Percentiles rank a stretch among this genome's conserved stretches.
These are phyloP conservation scores for Mucor velutinosus DNA, from an alignment of 371 early-diverging fungal genomes.

Conservation along the genomic window DNA sequence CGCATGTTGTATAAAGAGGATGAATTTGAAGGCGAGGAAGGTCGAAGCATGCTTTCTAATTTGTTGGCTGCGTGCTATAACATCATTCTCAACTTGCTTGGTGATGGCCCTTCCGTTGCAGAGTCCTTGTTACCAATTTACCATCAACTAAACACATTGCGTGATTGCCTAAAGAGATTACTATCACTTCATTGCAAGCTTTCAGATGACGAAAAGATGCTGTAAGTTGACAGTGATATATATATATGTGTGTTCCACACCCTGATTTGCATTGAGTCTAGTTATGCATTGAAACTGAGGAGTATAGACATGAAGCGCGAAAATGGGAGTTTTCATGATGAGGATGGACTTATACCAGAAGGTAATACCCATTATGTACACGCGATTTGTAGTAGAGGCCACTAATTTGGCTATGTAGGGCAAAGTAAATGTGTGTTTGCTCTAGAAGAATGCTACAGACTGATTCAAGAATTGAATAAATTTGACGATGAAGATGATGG, in stretches of 20 bases:
- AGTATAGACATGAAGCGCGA: slow-evolving; percentile 69
- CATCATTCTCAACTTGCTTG: slow-evolving; percentile 7
- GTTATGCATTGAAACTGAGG: slow-evolving; percentile 8
- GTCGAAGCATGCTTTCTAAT: slow-evolving; percentile 5
- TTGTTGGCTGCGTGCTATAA: slow-evolving; percentile 6
- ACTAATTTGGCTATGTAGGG: not conserved
- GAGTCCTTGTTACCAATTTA: slow-evolving; percentile 1
- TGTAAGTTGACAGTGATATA: slow-evolving; percentile 5
- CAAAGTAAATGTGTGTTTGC: slow-evolving; percentile 9
- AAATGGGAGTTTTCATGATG: slow-evolving; percentile 84
- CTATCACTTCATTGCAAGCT: not conserved
- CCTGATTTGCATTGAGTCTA: not conserved
- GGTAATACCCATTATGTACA: slow-evolving; percentile 42
- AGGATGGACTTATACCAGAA: slow-evolving; percentile 80
- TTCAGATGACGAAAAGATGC: slow-evolving; percentile 11
- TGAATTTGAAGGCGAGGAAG: slow-evolving; percentile 2
- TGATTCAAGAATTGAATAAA: slow-evolving; percentile 9
- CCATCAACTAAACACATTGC: slow-evolving; percentile 7
- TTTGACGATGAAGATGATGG: not conserved
- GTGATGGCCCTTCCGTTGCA: slow-evolving; percentile 1
- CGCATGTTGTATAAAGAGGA: slow-evolving; percentile 22
- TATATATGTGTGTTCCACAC: not conserved
- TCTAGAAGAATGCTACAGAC: slow-evolving; percentile 10
- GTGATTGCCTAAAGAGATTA: slow-evolving; percentile 9
- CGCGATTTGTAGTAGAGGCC: not conserved